These are phyloP conservation scores for Moringa oleifera DNA, from an alignment of 345 rosid species.

Conservation along the genomic window DNA sequence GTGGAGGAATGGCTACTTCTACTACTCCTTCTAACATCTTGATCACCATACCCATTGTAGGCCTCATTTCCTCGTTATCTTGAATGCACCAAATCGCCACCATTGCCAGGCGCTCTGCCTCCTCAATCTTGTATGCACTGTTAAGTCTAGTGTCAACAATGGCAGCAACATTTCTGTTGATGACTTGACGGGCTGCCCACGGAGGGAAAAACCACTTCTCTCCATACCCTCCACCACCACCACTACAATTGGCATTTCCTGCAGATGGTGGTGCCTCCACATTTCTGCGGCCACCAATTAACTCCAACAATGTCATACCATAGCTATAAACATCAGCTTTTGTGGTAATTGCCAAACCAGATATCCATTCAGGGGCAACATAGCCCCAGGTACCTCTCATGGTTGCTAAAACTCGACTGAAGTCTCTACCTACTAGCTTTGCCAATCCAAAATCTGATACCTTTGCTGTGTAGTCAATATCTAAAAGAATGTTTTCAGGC, in stretches of 20 bases:
- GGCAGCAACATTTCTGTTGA: constrained; percentile 46
- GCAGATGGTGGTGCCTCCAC: constrained; percentile 39
- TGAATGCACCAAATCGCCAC: constrained; percentile 86
- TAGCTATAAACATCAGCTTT: constrained; percentile 75
- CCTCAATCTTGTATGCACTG: constrained; percentile 37
- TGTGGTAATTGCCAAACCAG: constrained; percentile 51
- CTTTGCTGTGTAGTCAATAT: constrained; percentile 38
- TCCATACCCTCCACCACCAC: constrained; percentile 21
- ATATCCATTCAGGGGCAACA: constrained; percentile 68
- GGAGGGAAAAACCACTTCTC: constrained; percentile 89
- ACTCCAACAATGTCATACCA: constrained; percentile 61
- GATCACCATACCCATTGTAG: constrained; percentile 62
- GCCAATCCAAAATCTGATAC: constrained; percentile 61
- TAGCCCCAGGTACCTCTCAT: constrained; percentile 69
- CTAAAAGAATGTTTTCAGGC: constrained; percentile 59
- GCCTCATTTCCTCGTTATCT: constrained; percentile 58
- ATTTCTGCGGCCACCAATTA: constrained; percentile 69
- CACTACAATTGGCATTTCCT: constrained; percentile 11
- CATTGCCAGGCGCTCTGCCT: constrained; percentile 50
- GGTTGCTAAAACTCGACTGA: constrained; percentile 51
- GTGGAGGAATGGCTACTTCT: constrained; percentile 56
- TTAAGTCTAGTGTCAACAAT: constrained; percentile 45
- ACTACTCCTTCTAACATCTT: constrained; percentile 74
- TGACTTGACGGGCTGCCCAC: constrained; percentile 72
- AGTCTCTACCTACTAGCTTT: constrained; percentile 56